A percentile compares a stretch with the other conserved stretches of the same genome.
Conservation (phyloP, 306 rosid genomes). For the Adenanthera pavonina region DNA sequence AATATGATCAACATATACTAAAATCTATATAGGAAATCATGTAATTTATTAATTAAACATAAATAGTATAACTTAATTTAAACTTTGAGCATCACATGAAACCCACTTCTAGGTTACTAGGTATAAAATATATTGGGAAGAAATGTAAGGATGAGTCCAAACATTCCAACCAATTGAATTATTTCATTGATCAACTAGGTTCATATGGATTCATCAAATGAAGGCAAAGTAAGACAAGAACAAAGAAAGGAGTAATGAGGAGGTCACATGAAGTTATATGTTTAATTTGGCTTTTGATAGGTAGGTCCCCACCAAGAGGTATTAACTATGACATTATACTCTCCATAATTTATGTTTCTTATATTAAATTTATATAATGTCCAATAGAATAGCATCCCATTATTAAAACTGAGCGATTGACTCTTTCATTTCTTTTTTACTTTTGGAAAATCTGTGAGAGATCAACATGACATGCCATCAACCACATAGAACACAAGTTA, state of each 20-base stretch:
- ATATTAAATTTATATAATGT: not conserved
- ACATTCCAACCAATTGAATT: not conserved
- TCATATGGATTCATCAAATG: constrained; percentile 32
- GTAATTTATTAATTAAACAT: too few species aligned
- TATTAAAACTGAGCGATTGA: not conserved
- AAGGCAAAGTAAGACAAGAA: constrained; percentile 21
- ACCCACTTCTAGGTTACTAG: too few species aligned
- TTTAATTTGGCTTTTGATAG: constrained; percentile 35
- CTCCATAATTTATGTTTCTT: not conserved
- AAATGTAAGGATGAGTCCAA: not conserved
- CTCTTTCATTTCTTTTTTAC: not conserved
- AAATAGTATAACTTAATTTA: too few species aligned
- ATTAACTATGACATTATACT: constrained; percentile 1
- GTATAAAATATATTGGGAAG: too few species aligned
- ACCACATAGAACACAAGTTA: too few species aligned
- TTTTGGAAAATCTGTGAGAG: not conserved
- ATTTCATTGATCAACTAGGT: not conserved
- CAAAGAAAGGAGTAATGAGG: constrained; percentile 2
- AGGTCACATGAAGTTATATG: constrained; percentile 26
- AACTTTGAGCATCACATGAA: too few species aligned
- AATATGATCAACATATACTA: too few species aligned
- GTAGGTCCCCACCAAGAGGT: constrained; percentile 30
- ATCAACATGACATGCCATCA: not conserved
- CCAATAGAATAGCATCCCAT: not conserved
- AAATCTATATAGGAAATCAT: too few species aligned